Evolutionary conservation across 805 yeast genomes (phyloP), one percentile per base, ranked within the genome.

Genomic region (Ogataea neopini): DNA sequence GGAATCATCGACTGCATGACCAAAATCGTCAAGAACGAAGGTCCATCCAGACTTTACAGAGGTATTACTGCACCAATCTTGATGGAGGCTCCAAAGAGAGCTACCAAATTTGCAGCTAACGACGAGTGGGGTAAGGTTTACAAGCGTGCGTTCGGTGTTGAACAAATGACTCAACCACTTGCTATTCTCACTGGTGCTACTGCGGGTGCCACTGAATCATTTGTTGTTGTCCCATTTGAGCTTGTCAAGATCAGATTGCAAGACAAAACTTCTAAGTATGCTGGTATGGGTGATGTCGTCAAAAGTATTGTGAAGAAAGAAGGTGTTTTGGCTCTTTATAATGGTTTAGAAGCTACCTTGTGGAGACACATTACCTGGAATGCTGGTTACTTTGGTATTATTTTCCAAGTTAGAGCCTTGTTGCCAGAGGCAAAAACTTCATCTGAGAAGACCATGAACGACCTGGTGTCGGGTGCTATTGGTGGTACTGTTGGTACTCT

Each of bases 61-160:
- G 99, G 99, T 56, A 94, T 94, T 61, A 73, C 87, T 25, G 96
- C 99, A 19, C 99, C 99, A 28, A 88, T 94, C 58, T 75, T 94
- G 61, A 94, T 94, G 99, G 99, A 94, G 70, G 99, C 98, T 11
- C 99, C 99, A 55, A 94, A 94, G 76, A 83, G 99, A 74, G 99
- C 99, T 35, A 91, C 96, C 56, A 94, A 94, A 70, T 94, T 94
- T 66, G 97, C 98, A 44, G 96, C 97, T 52, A 94, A 94, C 66
- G 99, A 94, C 66, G 95, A 89, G 68, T 94, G 96, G 86, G 92
- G 96, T 44, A 85, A 85, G 68, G 68, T 90, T 57, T 92, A 90
- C 77, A 80, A 81, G 57, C 74, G 74, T 25, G 65, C 72, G 17
- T 89, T 91, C 66, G 96, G 88, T 44, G 76, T 86, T 38, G 67